Evolutionary conservation across 805 yeast genomes (phyloP).

Genomic region (Kuraishia hungarica): DNA sequence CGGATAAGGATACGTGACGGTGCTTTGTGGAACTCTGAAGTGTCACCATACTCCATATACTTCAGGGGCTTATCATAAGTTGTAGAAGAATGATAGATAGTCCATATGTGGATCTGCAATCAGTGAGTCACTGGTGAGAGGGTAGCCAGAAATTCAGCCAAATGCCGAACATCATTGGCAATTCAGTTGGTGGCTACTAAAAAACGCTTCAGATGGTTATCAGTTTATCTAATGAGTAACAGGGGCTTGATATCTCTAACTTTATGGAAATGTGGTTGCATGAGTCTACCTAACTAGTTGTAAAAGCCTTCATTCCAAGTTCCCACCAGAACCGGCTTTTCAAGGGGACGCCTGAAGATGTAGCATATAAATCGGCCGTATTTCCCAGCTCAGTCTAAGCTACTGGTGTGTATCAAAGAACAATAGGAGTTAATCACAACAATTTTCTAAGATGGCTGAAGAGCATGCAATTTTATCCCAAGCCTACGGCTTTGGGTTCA

Average conservation of each 20-base stretch:
- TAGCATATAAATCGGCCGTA: neutral
- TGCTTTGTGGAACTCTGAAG: neutral
- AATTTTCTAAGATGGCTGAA: conserved; percentile 3
- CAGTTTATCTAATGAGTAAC: neutral
- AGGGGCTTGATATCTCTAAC: too few relatives aligned
- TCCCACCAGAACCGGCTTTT: neutral
- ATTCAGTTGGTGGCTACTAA: neutral
- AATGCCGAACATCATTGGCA: neutral
- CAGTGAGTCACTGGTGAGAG: too few relatives aligned
- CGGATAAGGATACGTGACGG: neutral
- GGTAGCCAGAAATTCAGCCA: too few relatives aligned
- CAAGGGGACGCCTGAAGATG: neutral
- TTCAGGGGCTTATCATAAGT: neutral
- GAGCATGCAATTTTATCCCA: conserved; percentile 18
- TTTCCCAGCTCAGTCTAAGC: neutral
- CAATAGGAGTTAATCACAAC: too few relatives aligned
- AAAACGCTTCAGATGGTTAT: too few relatives aligned
- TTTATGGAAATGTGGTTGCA: too few relatives aligned
- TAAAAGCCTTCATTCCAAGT: neutral
- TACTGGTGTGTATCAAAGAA: too few relatives aligned
- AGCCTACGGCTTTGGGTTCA: conserved; percentile 31
- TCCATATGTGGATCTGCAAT: too few relatives aligned
- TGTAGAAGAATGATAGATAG: too few relatives aligned
- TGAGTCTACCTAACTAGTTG: neutral
- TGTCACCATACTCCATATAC: neutral